These are phyloP conservation scores for Cytospora piceicola DNA, from an alignment of 2,329 filamentous ascomycete species.

Conservation along the genomic window DNA sequence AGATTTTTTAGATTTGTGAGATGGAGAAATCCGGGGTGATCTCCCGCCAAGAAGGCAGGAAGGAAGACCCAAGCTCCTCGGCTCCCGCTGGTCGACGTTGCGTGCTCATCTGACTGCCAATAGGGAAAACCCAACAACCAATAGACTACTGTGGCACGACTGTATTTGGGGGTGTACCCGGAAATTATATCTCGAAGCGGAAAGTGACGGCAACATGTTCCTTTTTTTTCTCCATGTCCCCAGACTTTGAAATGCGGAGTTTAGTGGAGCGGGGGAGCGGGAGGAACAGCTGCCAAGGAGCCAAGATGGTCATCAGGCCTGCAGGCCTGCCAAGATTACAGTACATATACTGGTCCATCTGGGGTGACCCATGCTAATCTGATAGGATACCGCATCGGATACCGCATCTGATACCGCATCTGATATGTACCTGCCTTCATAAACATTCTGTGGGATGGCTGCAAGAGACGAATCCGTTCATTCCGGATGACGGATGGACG, in stretches of 20 bases:
- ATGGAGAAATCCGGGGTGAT: background rate
- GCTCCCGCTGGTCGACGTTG: background rate
- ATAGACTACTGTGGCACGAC: background rate
- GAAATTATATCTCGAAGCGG: background rate
- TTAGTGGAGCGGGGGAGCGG: background rate
- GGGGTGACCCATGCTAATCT: background rate
- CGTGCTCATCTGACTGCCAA: constrained; percentile 2
- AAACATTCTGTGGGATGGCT: background rate
- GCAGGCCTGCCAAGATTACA: background rate
- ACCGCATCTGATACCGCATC: background rate
- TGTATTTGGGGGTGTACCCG: background rate
- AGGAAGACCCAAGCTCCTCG: background rate
- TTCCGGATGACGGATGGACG: background rate
- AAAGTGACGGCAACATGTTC: background rate
- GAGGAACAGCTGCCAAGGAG: background rate
- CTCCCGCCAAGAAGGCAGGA: background rate
- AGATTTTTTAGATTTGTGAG: too few relatives aligned
- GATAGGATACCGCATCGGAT: too few relatives aligned
- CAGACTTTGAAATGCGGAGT: background rate
- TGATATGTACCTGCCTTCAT: too few relatives aligned
- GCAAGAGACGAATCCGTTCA: background rate
- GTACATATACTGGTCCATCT: background rate
- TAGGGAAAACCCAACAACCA: background rate
- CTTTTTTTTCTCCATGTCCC: background rate
- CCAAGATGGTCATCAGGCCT: background rate